Conservation (phyloP, 2,329 filamentous ascomycete genomes). For the Sordariomycetes sp. region DNA sequence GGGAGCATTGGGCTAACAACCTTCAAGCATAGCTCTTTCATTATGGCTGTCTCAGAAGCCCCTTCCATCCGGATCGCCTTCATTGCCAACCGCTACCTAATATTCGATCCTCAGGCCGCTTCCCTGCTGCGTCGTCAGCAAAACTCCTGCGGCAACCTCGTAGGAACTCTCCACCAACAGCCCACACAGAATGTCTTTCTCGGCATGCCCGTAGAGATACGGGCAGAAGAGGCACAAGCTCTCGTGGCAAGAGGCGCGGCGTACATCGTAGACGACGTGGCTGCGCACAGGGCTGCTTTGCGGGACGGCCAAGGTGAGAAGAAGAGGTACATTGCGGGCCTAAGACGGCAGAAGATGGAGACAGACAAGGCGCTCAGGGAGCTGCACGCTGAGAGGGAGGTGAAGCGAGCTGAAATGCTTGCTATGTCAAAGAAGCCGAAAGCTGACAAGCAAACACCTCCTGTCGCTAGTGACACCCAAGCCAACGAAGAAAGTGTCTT, state of each 20-base stretch:
- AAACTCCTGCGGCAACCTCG: constrained; percentile 77
- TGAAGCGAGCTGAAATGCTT: constrained; percentile 15
- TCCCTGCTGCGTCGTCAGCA: constrained; percentile 69
- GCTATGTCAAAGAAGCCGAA: constrained; percentile 10
- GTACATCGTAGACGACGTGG: constrained; percentile 71
- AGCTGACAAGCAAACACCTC: too few species aligned
- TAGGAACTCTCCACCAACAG: constrained; percentile 82
- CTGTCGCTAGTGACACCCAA: too few species aligned
- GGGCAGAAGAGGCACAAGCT: constrained; percentile 79
- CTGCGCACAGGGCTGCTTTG: constrained; percentile 59
- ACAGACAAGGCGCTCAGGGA: constrained; percentile 30
- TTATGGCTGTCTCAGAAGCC: not conserved
- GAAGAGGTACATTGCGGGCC: constrained; percentile 56
- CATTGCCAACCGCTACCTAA: constrained; percentile 71
- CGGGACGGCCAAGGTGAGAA: constrained; percentile 43
- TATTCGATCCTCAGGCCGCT: constrained; percentile 80
- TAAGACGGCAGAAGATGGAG: constrained; percentile 29
- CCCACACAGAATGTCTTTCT: constrained; percentile 94
- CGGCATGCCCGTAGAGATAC: constrained; percentile 78
- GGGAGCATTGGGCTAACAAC: too few species aligned
- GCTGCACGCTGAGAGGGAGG: constrained; percentile 24
- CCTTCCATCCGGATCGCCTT: constrained; percentile 62
- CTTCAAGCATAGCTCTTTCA: too few species aligned
- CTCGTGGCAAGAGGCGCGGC: constrained; percentile 70
- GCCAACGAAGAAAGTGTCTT: constrained; percentile 4